phyloP scores from a whole-genome alignment of 2,329 filamentous ascomycete genomes.

The Ophiocordyceps robertsii region DNA sequence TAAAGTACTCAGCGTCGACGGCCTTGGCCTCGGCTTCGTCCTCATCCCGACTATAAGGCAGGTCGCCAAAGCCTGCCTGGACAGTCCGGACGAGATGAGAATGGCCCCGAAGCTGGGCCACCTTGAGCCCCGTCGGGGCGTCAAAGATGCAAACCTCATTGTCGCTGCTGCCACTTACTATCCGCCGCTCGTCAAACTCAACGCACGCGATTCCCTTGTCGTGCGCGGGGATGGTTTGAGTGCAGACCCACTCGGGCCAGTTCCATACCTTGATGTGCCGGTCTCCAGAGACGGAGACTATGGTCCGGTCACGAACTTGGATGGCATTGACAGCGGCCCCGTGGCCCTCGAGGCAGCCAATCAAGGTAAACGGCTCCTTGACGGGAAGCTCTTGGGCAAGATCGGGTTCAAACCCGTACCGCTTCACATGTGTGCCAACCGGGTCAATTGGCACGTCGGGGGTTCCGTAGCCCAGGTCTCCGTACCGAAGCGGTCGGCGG shows the following conservation, averaged over 20 bases:
- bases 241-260: slow-evolving; percentile 64
- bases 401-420: slow-evolving; percentile 40
- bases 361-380: slow-evolving; percentile 56
- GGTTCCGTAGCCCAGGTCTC: slow-evolving; percentile 41
- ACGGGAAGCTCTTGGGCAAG: slow-evolving; percentile 31
- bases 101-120: slow-evolving; percentile 76
- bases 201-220: slow-evolving; percentile 95
- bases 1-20: slow-evolving; percentile 62
- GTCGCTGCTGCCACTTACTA: slow-evolving; percentile 93
- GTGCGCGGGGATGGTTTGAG: slow-evolving; percentile 72
- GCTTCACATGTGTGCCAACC: slow-evolving; percentile 35
- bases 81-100: slow-evolving; percentile 80
- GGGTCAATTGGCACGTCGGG: slow-evolving; percentile 30
- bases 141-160: slow-evolving; percentile 95
- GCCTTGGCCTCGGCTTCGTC: slow-evolving; percentile 59
- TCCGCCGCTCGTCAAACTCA: slow-evolving; percentile 84
- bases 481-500: slow-evolving; percentile 50
- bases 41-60: slow-evolving; percentile 65
- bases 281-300: slow-evolving; percentile 92
- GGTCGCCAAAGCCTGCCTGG: slow-evolving; percentile 85
- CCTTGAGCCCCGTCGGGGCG: slow-evolving; percentile 69
- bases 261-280: slow-evolving; percentile 92
- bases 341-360: slow-evolving; percentile 73
- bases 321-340: slow-evolving; percentile 91
- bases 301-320: slow-evolving; percentile 70